These are phyloP conservation scores for Pelagophyceae sp. DNA, from an alignment of 352 stramenopile genomes.

Conservation along the genomic window DNA sequence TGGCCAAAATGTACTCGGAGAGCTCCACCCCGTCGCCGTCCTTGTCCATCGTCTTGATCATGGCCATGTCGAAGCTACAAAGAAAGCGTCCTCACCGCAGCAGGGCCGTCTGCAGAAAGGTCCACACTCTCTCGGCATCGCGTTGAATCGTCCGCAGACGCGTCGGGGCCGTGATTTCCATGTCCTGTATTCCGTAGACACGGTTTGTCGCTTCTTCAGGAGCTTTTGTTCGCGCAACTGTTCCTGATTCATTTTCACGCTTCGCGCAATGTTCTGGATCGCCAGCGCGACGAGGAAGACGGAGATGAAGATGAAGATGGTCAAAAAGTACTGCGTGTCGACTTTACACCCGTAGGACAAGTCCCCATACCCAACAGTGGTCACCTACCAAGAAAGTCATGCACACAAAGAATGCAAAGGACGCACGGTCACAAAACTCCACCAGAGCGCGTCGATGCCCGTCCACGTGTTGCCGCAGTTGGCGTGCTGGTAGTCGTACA, in stretches of 20 bases:
- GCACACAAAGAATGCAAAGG: too few species aligned
- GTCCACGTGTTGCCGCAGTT: not conserved
- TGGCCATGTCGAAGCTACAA: conserved; percentile 7
- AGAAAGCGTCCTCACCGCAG: too few species aligned
- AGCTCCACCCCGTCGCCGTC: conserved; percentile 9
- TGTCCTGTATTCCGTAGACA: too few species aligned
- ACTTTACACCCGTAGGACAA: not conserved
- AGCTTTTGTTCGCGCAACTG: too few species aligned
- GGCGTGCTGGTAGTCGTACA: not conserved
- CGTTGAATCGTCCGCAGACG: too few species aligned
- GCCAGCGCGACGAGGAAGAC: not conserved
- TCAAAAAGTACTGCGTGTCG: not conserved
- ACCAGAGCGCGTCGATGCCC: not conserved
- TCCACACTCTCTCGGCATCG: too few species aligned
- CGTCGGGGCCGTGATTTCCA: too few species aligned
- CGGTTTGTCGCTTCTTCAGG: too few species aligned
- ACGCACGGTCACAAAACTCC: not conserved
- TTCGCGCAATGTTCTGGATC: not conserved
- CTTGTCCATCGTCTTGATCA: conserved; percentile 8
- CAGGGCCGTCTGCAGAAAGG: too few species aligned
- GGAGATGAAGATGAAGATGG: not conserved
- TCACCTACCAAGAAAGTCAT: too few species aligned
- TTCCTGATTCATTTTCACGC: too few species aligned
- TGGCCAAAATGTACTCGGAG: conserved; percentile 8
- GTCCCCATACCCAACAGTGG: conserved; percentile 13